Evolutionary conservation across 2,329 filamentous ascomycete species (phyloP).

Genomic region (Talaromyces albobiverticillius): DNA sequence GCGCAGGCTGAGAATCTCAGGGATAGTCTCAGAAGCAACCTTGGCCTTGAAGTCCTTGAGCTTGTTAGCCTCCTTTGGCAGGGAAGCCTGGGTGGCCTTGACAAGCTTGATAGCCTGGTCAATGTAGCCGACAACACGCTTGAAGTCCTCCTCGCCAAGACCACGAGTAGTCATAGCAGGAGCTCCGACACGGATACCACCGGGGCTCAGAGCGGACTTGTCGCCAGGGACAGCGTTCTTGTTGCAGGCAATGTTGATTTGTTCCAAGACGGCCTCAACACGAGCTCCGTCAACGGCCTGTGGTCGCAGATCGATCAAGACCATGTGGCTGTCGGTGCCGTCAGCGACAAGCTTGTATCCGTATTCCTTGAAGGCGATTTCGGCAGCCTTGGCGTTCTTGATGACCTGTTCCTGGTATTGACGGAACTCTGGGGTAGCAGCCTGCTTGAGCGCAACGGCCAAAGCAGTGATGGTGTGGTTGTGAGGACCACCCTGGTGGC

Average conservation of each 20-base stretch:
- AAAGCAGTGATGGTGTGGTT: conserved; percentile 98
- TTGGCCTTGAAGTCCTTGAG: conserved; percentile 99
- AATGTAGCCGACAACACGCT: conserved; percentile 85
- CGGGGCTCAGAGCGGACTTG: conserved; percentile 92
- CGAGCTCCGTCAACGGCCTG: conserved; percentile 85
- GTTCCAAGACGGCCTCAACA: conserved; percentile 92
- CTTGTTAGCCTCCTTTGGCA: conserved; percentile 98
- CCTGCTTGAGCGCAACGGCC: conserved; percentile 91
- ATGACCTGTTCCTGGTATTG: conserved; percentile 89
- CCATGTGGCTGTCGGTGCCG: conserved; percentile 96
- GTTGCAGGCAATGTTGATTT: conserved; percentile 99
- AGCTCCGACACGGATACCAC: conserved; percentile 91
- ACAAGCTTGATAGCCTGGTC: conserved; percentile 84
- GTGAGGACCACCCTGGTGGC: conserved; percentile 95
- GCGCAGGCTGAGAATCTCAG: conserved; percentile 79
- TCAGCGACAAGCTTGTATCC: conserved; percentile 89
- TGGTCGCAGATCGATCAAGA: conserved; percentile 86
- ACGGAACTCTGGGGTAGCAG: conserved; percentile 83
- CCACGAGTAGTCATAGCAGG: conserved; percentile 97
- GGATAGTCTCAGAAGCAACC: conserved; percentile 73
- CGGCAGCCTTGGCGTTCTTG: conserved; percentile 85
- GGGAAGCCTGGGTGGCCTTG: conserved; percentile 76
- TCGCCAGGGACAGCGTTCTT: conserved; percentile 98
- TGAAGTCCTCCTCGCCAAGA: conserved; percentile 89
- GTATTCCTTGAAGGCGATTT: conserved; percentile 64